phyloP scores from a whole-genome alignment of 2,329 filamentous ascomycete species.

The Didymosphaeria variabile region DNA sequence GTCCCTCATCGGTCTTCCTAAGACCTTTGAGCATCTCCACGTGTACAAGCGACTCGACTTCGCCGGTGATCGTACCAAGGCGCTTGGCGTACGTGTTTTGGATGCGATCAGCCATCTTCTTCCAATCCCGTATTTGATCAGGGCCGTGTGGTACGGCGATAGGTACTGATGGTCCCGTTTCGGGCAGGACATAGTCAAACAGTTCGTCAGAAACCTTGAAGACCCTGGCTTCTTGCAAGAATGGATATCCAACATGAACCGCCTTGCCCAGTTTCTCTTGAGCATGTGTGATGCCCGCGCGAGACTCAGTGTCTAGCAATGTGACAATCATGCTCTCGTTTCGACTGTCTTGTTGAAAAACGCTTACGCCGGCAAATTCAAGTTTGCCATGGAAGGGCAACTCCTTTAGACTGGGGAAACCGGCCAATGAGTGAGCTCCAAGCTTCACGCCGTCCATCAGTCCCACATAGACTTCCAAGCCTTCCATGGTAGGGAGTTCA shows the following conservation, averaged over 20 bases:
- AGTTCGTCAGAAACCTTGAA: constrained; percentile 90
- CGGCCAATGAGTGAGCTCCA: constrained; percentile 83
- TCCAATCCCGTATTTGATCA: constrained; percentile 82
- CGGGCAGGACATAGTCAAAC: constrained; percentile 82
- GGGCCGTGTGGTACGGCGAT: constrained; percentile 75
- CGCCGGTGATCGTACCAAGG: constrained; percentile 84
- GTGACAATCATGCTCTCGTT: constrained; percentile 97
- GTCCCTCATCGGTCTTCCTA: constrained; percentile 87
- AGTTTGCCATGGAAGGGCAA: constrained; percentile 83
- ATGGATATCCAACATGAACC: constrained; percentile 93
- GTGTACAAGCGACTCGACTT: constrained; percentile 87
- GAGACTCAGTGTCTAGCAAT: constrained; percentile 75
- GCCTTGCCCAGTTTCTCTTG: constrained; percentile 83
- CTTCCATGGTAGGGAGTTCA: constrained; percentile 91
- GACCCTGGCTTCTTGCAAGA: constrained; percentile 92
- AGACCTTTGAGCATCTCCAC: constrained; percentile 95
- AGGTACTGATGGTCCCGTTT: constrained; percentile 69
- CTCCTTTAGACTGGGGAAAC: constrained; percentile 90
- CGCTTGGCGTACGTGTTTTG: constrained; percentile 91
- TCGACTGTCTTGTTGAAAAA: constrained; percentile 94
- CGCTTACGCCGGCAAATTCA: constrained; percentile 87
- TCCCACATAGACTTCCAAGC: constrained; percentile 83
- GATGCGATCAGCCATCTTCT: constrained; percentile 82
- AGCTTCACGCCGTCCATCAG: constrained; percentile 85
- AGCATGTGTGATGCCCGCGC: constrained; percentile 75